Base-by-base conservation (phyloP, 2,329 filamentous ascomycete species). In the Camillea tinctor region DNA sequence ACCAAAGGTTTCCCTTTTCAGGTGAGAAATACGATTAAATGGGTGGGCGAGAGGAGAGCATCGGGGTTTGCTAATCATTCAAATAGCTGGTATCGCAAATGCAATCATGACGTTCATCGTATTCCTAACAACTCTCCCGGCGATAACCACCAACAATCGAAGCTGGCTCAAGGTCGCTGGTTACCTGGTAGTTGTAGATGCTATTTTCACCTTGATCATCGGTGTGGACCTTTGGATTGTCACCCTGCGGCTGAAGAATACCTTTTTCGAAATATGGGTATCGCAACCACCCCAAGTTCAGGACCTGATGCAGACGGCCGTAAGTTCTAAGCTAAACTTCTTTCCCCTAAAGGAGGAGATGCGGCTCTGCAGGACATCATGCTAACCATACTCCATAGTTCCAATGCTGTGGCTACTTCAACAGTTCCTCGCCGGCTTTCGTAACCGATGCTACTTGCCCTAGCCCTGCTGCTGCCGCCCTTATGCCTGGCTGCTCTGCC, bases 391-490 rank as follows among this genome's bases (percentile, higher is more conserved):
- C 11, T 23, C 24, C 55, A 22, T 70, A 92, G 87, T 93, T 94
- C 73, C 73, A 85, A 68, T 95, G 91, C 84, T 95, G 91, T 69
- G 91, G 91, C 63, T 95, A 91, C 77, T 77, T 84, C 67, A 92
- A 93, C 77, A 86, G 83, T 73, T 89, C 87, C 4, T 82, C 85
- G 13, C 89, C 89, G 11, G 86, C 88, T 55, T 94, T 93, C 72
- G 80, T 92, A 64, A 86, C 84, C 58, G 88, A 93, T 68, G 65
- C 74, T 5, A 85, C 82, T 1, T 95, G 91, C 74, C 82, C 86
- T 9, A 91, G 87, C 70, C 85, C 89, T 6, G 85, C 89, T 2
- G 84, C 88, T 44, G 90, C 91, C 1, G 87, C 88, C 15, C 81
- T 90, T 40, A 84, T 88, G 71, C 81, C 83, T 59, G 90, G 90